Conservation (phyloP, 139 green algal species). For the Chlorella sp. region DNA sequence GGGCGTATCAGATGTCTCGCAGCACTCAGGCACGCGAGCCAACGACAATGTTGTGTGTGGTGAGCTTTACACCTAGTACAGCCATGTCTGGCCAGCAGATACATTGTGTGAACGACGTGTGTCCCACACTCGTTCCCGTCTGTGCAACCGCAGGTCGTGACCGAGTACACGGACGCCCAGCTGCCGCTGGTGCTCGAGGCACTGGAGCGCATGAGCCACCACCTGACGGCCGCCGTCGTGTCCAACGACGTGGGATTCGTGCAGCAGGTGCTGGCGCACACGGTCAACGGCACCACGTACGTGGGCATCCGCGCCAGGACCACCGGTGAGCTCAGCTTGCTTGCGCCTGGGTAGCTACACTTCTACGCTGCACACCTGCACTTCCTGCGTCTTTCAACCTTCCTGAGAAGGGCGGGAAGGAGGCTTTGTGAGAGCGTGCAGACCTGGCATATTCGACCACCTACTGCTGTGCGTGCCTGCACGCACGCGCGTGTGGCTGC, state of each 20-base stretch:
- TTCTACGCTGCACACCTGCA: too few relatives aligned
- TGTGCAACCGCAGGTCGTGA: conserved; percentile 89
- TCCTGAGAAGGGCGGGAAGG: too few relatives aligned
- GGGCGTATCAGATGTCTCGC: too few relatives aligned
- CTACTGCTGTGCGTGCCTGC: neutral
- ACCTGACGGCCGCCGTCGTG: conserved; percentile 77
- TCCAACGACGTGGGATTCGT: conserved; percentile 58
- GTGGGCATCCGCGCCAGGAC: conserved; percentile 80
- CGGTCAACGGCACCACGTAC: conserved; percentile 98
- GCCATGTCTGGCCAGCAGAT: too few relatives aligned
- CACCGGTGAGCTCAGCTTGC: conserved; percentile 45
- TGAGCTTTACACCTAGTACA: too few relatives aligned
- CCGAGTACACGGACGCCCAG: conserved; percentile 69
- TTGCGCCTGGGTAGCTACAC: too few relatives aligned
- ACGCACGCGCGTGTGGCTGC: too few relatives aligned
- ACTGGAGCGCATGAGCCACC: conserved; percentile 81
- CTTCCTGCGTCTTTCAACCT: too few relatives aligned
- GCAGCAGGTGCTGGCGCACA: conserved; percentile 78
- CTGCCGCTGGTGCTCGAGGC: conserved; percentile 76
- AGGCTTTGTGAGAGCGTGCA: too few relatives aligned
- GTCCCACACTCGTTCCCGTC: too few relatives aligned
- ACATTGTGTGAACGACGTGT: too few relatives aligned
- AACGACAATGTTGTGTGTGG: neutral
- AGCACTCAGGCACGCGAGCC: too few relatives aligned
- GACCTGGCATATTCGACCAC: neutral